phyloP scores from a whole-genome alignment of 768 basidiomycete genomes.

The Lactifluus pinguis region DNA sequence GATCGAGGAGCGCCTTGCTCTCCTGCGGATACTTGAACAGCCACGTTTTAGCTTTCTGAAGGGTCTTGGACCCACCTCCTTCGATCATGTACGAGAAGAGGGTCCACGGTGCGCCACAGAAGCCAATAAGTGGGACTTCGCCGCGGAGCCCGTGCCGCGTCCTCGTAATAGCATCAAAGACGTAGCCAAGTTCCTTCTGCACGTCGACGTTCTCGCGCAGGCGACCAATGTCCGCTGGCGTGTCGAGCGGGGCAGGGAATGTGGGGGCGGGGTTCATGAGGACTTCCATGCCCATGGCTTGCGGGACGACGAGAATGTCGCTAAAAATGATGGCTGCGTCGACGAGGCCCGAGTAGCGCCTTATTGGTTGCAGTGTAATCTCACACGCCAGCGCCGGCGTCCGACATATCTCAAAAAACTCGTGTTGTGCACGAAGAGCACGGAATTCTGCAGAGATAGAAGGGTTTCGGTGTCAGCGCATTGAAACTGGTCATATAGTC shows the following conservation, averaged over 20 bases:
- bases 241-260: conserved; percentile 79
- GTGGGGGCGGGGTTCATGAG: conserved; percentile 88
- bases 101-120: conserved; percentile 97
- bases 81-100: conserved; percentile 98
- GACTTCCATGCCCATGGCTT: conserved; percentile 94
- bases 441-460: conserved; percentile 66
- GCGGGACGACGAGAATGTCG: conserved; percentile 96
- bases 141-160: conserved; percentile 77
- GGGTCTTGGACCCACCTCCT: conserved; percentile 86
- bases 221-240: conserved; percentile 61
- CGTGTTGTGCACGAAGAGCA: conserved; percentile 73
- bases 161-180: conserved; percentile 84
- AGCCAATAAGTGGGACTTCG: conserved; percentile 92
- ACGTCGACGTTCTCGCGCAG: conserved; percentile 62
- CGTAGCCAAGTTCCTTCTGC: conserved; percentile 79
- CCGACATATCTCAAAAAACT: conserved; percentile 93
- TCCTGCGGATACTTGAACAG: conserved; percentile 83
- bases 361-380: conserved; percentile 90
- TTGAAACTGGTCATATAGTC: conserved; percentile 3
- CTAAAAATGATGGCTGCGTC: conserved; percentile 98
- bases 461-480: neutral
- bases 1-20: conserved; percentile 64
- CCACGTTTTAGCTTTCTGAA: conserved; percentile 91
- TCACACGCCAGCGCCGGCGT: conserved; percentile 83
- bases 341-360: conserved; percentile 74